Evolutionary conservation across 23 red algal genomes (phyloP).

Genomic region (Cyanidioschyzon merolae): DNA sequence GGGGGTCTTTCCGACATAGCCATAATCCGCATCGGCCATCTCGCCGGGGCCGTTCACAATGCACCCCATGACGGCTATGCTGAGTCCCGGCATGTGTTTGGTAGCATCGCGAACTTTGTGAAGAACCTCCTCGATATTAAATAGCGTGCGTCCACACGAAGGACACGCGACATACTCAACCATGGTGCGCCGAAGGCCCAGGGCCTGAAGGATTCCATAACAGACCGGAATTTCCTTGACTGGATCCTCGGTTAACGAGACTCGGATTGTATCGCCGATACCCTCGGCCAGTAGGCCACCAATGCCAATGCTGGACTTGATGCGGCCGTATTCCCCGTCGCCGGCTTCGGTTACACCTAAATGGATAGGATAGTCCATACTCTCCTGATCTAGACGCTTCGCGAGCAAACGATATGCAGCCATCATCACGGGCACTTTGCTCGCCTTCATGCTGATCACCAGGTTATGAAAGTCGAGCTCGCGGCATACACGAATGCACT

Average conservation of each 20-base stretch:
- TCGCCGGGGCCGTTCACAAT: constrained; percentile 99
- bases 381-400: constrained; percentile 42
- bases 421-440: constrained; percentile 97
- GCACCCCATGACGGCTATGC: constrained; percentile 97
- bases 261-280: constrained; percentile 90
- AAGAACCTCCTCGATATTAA: constrained; percentile 87
- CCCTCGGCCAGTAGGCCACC: constrained; percentile 91
- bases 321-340: constrained; percentile 96
- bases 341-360: constrained; percentile 99
- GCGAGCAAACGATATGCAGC: constrained; percentile 85
- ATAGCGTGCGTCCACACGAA: constrained; percentile 86
- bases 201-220: constrained; percentile 92
- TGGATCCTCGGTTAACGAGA: constrained; percentile 89
- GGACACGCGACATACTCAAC: constrained; percentile 99
- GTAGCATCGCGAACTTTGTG: constrained; percentile 94
- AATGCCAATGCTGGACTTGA: constrained; percentile 95
- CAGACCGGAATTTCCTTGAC: constrained; percentile 97
- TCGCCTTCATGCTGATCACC: constrained; percentile 94
- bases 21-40: constrained; percentile 99
- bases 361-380: constrained; percentile 78
- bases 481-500: constrained; percentile 81
- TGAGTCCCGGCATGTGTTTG: constrained; percentile 92
- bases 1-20: constrained; percentile 83
- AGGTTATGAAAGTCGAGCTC: constrained; percentile 98
- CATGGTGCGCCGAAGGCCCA: constrained; percentile 86